These are phyloP conservation scores for Fraxinus nigra DNA, from an alignment of 305 asterid species.

Conservation along the genomic window DNA sequence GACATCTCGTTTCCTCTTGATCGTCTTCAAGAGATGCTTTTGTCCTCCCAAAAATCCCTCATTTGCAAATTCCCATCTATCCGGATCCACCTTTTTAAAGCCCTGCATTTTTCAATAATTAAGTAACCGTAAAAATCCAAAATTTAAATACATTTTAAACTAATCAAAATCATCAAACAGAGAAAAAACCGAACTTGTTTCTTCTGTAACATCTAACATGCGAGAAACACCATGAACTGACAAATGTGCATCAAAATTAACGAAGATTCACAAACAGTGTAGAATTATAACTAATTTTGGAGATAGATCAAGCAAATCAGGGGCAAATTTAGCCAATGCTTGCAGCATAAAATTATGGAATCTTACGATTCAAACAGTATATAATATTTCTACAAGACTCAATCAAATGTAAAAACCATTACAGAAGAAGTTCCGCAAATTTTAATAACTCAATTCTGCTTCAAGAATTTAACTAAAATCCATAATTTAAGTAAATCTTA, in stretches of 20 bases:
- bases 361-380: neutral
- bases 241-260: neutral
- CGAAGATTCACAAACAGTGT: neutral
- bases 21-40: slow-evolving; percentile 44
- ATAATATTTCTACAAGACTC: neutral
- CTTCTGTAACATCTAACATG: neutral
- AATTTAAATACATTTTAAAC: neutral
- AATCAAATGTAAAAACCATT: neutral
- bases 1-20: slow-evolving; percentile 42
- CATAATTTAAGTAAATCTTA: neutral
- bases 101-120: slow-evolving; percentile 29
- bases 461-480: neutral
- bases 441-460: neutral
- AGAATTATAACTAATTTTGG: neutral
- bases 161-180: neutral
- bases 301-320: neutral
- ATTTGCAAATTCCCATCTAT: slow-evolving; percentile 50
- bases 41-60: slow-evolving; percentile 48
- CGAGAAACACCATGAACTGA: neutral
- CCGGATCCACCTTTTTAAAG: slow-evolving; percentile 46
- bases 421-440: neutral
- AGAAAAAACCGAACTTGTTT: neutral
- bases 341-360: neutral
- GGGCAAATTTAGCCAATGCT: neutral
- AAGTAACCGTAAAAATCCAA: neutral